phyloP scores from a whole-genome alignment of 345 rosid species.

The Pistacia atlantica region DNA sequence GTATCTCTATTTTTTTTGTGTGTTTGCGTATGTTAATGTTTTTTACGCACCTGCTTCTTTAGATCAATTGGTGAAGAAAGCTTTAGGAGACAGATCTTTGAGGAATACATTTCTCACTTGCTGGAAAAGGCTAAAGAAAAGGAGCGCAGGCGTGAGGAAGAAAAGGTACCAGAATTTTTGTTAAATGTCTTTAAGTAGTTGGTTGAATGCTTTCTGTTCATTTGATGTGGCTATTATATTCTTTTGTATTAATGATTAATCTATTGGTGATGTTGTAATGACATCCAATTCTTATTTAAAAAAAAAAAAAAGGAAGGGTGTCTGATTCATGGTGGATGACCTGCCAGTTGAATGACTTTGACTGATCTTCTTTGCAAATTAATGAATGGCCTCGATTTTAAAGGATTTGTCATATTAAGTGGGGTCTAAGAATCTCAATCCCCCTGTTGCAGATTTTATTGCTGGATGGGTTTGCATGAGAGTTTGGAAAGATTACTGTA shows the following conservation, averaged over 20 bases:
- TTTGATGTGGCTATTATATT: constrained; percentile 5
- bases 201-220: neutral
- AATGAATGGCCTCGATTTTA: neutral
- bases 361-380: neutral
- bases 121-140: constrained; percentile 92
- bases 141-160: constrained; percentile 95
- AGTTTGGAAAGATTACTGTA: neutral
- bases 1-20: constrained; percentile 7
- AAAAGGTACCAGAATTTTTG: constrained; percentile 56
- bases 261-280: neutral
- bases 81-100: constrained; percentile 65
- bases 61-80: constrained; percentile 84
- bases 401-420: neutral
- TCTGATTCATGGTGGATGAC: neutral
- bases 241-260: neutral
- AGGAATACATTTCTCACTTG: constrained; percentile 70
- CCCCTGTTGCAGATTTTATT: neutral
- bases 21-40: constrained; percentile 5
- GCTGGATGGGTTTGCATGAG: neutral
- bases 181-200: neutral
- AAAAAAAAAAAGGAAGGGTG: no score
- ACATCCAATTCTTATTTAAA: neutral
- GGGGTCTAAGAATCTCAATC: neutral
- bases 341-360: neutral
- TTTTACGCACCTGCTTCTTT: constrained; percentile 7